Base-by-base conservation (phyloP, 1,284 basidiomycete genomes). In the Ceratobasidium sp. region DNA sequence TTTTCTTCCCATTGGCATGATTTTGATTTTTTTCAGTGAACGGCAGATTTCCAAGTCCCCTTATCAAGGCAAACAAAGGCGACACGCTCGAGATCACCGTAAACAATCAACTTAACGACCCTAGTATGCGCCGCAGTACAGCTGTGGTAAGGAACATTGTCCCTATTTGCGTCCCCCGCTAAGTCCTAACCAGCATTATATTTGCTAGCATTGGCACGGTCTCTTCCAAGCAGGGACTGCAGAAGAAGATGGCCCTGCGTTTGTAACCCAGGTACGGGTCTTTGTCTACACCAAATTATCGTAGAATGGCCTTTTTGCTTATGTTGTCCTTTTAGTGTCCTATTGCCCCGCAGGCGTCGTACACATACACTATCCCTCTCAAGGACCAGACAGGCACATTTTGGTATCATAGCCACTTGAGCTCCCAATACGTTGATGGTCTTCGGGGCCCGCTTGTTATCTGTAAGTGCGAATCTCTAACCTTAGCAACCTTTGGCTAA, bases 141-240 rank as follows among this genome's bases (percentile, higher is more conserved):
- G 83, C 83, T 46, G 81, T 85, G n/a, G 78, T 82, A 64, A 51
- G 83, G 70, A 49, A 20, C 40, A n/a, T 46, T 64, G 20, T 26
- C 23, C 72, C 78, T 15, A 76, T 40, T 66, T 28, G 66, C 13
- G 28, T 2, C 18, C 39, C 28, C 26, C 55, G 33, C 28, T 18
- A 51, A 28, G 26, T 10, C 28, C 40, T 71, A 26, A 46, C 53
- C 51, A 66, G 42, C 53, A 58, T 55, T 46, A 53, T 23, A 44
- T 28, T 42, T 40, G 75, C 40, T 78, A 89, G 88, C 89, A 89
- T 80, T 89, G 88, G 88, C 89, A 89, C 73, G 88, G 88, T 7
- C 80, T 89, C 18, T 85, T 86, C 78, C 87, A 88, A 81, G 76
- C 82, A 20, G 78, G 82, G 20, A 86, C 86, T 63, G 81, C 81